Base-by-base conservation (phyloP, 768 basidiomycete genomes). In the Chlorophyllum brunneum region DNA sequence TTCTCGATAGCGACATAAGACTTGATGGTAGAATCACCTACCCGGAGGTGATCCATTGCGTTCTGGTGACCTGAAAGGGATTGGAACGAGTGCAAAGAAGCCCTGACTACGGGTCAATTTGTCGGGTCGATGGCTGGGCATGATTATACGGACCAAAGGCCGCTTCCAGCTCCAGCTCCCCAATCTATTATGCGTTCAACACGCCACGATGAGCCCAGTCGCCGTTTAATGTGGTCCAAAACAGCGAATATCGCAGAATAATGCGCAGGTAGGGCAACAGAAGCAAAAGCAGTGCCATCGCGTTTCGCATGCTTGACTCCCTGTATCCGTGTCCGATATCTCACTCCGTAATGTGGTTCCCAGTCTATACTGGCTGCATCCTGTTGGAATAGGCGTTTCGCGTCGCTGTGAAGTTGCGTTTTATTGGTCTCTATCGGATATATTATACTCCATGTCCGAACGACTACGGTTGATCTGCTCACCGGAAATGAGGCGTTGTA, bases 201-300 rank as follows among this genome's bases (percentile, higher is more conserved):
- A 27, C 68, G 67, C 81, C 78, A 88, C n/a, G 74, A 73, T 5
- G 74, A 65, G n/a, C 80, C 84, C 31, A 92, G 59, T 49, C 92
- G 74, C 42, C 70, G 75, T 54, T 79, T 85, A 31, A 83, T 58
- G 56, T 91, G 84, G 41, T 79, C 71, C 15, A 95, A 68, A 4
- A 94, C 89, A n/a, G 86, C 73, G 43, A 71, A 76, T 45, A 93
- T 86, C 2, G 84, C 90, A 40, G 90, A 81, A 64, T 88, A 95
- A 69, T 93, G 88, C 2, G 85, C 82, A 1, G 92, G 92, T 57
- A 95, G 77, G n/a, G 85, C 87, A 43, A 94, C 77, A 10, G 88
- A 83, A 11, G 87, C 86, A 64, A 93, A 95, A 4, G 92, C 92
- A 22, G 87, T 83, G 20, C 85, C 90, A 57, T 93, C 88, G 23